Evolutionary conservation across 495 filamentous ascomycete species (phyloP), one percentile per base, ranked within the genome.

Genomic region (Letharia lupina): DNA sequence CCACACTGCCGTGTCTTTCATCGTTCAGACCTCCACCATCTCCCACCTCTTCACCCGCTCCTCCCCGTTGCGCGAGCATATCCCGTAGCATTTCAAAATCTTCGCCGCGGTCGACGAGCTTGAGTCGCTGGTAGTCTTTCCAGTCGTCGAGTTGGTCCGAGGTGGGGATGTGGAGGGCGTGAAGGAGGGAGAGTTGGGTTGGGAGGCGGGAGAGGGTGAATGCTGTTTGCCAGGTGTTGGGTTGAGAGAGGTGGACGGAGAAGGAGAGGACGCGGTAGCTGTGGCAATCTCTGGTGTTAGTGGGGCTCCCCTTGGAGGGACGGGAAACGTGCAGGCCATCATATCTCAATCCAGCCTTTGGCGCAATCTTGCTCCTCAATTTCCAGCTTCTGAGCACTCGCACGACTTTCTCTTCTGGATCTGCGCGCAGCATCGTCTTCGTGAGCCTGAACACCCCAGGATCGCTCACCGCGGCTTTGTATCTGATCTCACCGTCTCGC

Each of bases 111-210:
- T 60, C 54, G 37, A 61, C 33, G 23, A 23, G 23, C 42, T 64
- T 63, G 20, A 67, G 42, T 9, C 33, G 61, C 23, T 62, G 42
- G 44, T 70, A 72, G 33, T 72, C 70, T 57, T 65, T 60, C 70
- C 70, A 72, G 59, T 72, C 70, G 48, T 72, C 70, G 5, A 70
- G 35, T 52, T 72, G 64, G 56, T 72, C 68, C 2, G 68, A 33
- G 16, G 33, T 68, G 16, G 70, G 70, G 44, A 63, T 20, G 9
- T 18, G 15, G 23, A 70, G 66, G 61, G 61, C 63, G 28, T 23
- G 52, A 4, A 61, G 59, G 11, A 70, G 59, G 20, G 69, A 44
- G 20, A 50, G 59, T 63, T 68, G 70, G 15, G 57, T 47, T 3
- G 5, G 4, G 28, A 67, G 35, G 44, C 70, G 64, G 18, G 35